Conservation (phyloP, 129 eudicot genomes). For the Centella asiatica region DNA sequence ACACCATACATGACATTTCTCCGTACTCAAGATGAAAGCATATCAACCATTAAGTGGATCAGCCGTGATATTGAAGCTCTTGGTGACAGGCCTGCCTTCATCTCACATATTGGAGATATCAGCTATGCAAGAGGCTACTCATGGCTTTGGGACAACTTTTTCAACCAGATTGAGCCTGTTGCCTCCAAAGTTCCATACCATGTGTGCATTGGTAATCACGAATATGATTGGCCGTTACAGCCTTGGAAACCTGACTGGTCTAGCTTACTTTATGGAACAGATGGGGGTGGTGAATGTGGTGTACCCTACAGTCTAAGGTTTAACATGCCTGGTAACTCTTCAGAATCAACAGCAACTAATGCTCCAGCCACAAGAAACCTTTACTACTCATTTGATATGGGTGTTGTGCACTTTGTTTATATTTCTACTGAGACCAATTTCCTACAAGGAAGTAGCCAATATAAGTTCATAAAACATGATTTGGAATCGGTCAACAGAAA, state of each 20-base stretch:
- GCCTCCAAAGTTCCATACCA: slow-evolving; percentile 86
- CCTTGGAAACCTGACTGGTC: slow-evolving; percentile 99
- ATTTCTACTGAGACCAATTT: slow-evolving; percentile 88
- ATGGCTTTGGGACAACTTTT: slow-evolving; percentile 96
- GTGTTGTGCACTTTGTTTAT: slow-evolving; percentile 81
- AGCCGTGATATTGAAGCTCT: slow-evolving; percentile 74
- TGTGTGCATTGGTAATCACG: slow-evolving; percentile 97
- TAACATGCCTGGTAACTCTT: slow-evolving; percentile 94
- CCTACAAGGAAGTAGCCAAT: slow-evolving; percentile 66
- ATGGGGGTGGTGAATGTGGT: slow-evolving; percentile 98
- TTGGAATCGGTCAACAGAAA: slow-evolving; percentile 75
- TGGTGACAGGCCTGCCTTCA: slow-evolving; percentile 74
- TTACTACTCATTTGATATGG: slow-evolving; percentile 77
- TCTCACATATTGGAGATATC: slow-evolving; percentile 94
- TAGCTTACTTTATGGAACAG: slow-evolving; percentile 37
- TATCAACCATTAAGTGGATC: slow-evolving; percentile 79
- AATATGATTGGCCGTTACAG: slow-evolving; percentile 95
- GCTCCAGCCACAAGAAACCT: slow-evolving; percentile 85
- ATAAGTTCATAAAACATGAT: slow-evolving; percentile 70
- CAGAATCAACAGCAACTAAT: slow-evolving; percentile 55
- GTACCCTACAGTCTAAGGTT: slow-evolving; percentile 87
- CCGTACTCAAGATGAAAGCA: slow-evolving; percentile 81
- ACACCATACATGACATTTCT: slow-evolving; percentile 70
- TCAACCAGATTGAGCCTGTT: slow-evolving; percentile 80
- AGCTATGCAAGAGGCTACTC: slow-evolving; percentile 95